phyloP scores from a whole-genome alignment of 495 filamentous ascomycete genomes.

The Annulohypoxylon nitens region DNA sequence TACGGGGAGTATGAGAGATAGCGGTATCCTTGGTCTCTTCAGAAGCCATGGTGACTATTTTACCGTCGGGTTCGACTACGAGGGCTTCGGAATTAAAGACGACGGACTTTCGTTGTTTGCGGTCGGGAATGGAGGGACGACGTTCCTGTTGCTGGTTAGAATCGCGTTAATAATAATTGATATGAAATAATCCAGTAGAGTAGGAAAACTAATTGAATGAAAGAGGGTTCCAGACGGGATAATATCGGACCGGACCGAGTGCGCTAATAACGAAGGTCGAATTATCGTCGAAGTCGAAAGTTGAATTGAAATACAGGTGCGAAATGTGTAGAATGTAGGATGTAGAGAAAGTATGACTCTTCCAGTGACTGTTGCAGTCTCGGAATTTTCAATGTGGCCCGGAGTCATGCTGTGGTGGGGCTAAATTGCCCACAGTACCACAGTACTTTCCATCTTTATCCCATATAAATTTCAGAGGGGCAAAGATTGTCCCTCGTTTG shows the following conservation, averaged over 20 bases:
- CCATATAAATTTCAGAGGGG: slow-evolving; percentile 35
- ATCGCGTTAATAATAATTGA: slow-evolving; percentile 26
- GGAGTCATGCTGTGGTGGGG: slow-evolving; percentile 24
- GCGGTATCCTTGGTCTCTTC: slow-evolving; percentile 76
- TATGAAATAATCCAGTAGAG: neutral
- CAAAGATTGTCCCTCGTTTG: slow-evolving; percentile 18
- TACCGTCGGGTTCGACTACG: slow-evolving; percentile 87
- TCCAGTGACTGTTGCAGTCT: slow-evolving; percentile 22
- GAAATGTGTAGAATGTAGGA: neutral
- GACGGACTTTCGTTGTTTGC: slow-evolving; percentile 86
- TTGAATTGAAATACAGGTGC: neutral
- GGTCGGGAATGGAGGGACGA: slow-evolving; percentile 54
- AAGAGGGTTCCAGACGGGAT: slow-evolving; percentile 4
- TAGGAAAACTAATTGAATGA: neutral
- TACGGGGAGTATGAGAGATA: slow-evolving; percentile 75
- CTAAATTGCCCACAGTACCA: slow-evolving; percentile 9
- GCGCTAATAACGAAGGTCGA: slow-evolving; percentile 1
- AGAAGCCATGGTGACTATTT: slow-evolving; percentile 75
- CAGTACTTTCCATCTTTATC: slow-evolving; percentile 12
- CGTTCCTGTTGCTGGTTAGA: slow-evolving; percentile 53
- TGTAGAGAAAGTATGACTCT: slow-evolving; percentile 21
- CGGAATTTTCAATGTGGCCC: slow-evolving; percentile 41
- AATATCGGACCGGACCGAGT: neutral
- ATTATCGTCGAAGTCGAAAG: slow-evolving; percentile 17
- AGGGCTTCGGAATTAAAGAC: slow-evolving; percentile 87